phyloP scores from a whole-genome alignment of 148 eudicot species.

The Arctostaphylos glauca region DNA sequence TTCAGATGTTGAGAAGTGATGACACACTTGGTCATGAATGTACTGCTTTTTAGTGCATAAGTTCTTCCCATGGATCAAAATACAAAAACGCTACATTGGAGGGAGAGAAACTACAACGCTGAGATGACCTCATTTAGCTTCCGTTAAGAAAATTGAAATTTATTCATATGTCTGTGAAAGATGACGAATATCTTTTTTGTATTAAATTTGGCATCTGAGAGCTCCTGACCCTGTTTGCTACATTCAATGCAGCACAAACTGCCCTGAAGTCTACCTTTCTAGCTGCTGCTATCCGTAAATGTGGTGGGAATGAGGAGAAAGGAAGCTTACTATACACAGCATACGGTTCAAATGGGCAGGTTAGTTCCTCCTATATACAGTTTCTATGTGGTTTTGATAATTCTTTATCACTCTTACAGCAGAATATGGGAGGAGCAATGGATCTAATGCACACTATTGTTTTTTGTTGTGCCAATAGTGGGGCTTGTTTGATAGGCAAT shows the following conservation, averaged over 20 bases:
- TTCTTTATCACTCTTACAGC: background rate
- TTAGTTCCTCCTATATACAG: conserved; percentile 21
- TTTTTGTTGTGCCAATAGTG: conserved; percentile 45
- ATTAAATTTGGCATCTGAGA: background rate
- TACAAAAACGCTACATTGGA: background rate
- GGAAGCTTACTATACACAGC: conserved; percentile 72
- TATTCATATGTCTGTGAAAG: background rate
- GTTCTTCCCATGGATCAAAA: background rate
- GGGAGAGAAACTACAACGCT: background rate
- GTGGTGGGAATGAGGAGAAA: conserved; percentile 98
- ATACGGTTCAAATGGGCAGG: conserved; percentile 96
- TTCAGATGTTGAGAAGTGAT: background rate
- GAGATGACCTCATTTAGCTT: background rate
- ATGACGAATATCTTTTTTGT: background rate
- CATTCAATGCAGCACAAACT: conserved; percentile 67
- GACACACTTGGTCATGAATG: background rate
- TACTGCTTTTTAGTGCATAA: background rate
- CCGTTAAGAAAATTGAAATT: background rate
- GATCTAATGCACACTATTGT: conserved; percentile 10
- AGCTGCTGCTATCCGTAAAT: conserved; percentile 88
- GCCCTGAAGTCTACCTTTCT: conserved; percentile 75
- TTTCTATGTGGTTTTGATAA: background rate
- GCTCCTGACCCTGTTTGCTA: conserved; percentile 13
- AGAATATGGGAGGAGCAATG: conserved; percentile 3
- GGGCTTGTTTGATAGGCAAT: conserved; percentile 78